A percentile compares a stretch with the other conserved stretches of the same genome.
phyloP scores from a whole-genome alignment of 768 basidiomycete genomes.

The Boletales sp. region DNA sequence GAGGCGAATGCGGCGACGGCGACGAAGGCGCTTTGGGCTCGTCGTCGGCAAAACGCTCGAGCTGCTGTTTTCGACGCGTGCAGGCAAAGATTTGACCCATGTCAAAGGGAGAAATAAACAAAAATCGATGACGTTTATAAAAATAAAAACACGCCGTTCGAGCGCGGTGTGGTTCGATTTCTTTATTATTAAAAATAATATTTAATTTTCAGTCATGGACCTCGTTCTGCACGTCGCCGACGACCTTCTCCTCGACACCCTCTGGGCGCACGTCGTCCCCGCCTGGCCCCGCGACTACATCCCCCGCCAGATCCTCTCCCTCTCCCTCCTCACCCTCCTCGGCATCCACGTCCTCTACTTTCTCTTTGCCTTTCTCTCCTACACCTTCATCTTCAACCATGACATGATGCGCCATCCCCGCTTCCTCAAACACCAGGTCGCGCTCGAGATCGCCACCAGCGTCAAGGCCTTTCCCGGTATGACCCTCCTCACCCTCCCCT shows the following conservation, averaged over 20 bases:
- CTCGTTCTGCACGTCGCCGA: constrained; percentile 66
- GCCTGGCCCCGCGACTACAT: constrained; percentile 87
- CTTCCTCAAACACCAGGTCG: constrained; percentile 86
- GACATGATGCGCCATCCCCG: constrained; percentile 94
- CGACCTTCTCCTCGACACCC: constrained; percentile 67
- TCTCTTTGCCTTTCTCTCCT: constrained; percentile 81
- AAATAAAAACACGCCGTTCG: too few relatives aligned
- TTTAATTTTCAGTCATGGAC: constrained; percentile 89
- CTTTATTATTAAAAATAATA: too few relatives aligned
- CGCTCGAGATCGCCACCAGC: constrained; percentile 71
- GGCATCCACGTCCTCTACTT: constrained; percentile 90
- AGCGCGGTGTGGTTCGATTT: too few relatives aligned
- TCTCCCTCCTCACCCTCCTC: constrained; percentile 66
- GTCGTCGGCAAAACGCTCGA: constrained; percentile 24
- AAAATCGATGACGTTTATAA: background rate
- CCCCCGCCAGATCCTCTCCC: constrained; percentile 72
- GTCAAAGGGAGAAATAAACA: background rate
- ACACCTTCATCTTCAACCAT: constrained; percentile 86
- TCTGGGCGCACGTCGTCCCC: constrained; percentile 78
- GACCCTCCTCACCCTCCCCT: constrained; percentile 82
- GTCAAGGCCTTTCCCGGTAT: constrained; percentile 80
- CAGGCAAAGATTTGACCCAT: constrained; percentile 30
- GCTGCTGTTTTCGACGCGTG: constrained; percentile 25
- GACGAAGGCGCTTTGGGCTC: constrained; percentile 18
- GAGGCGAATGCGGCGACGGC: constrained; percentile 10